A percentile compares a stretch with the other conserved stretches of the same genome.
Evolutionary conservation across 1,139 yeast species (phyloP).

Genomic region (Wickerhamomyces sp.): DNA sequence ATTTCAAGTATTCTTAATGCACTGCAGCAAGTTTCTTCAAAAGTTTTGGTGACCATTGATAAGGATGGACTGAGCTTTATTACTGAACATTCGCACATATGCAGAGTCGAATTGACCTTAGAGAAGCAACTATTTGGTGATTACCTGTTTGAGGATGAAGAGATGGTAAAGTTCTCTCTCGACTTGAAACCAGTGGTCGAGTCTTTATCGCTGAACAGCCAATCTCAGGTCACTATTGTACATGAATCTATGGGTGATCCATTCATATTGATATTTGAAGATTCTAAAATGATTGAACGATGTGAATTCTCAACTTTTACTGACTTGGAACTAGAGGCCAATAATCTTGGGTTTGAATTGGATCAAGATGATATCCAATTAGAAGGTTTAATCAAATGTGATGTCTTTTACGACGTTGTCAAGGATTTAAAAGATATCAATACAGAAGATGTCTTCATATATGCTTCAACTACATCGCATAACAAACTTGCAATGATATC

Average conservation of each 20-base stretch:
- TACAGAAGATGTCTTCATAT: conserved; percentile 56
- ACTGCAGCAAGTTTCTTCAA: conserved; percentile 14
- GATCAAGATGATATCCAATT: conserved; percentile 48
- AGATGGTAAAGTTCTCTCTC: conserved; percentile 27
- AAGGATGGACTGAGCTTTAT: conserved; percentile 34
- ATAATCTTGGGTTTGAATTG: conserved; percentile 35
- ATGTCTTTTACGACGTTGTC: conserved; percentile 57
- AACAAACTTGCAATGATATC: conserved; percentile 48
- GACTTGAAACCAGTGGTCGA: conserved; percentile 41
- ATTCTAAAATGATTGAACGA: conserved; percentile 60
- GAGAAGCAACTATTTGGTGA: conserved; percentile 28
- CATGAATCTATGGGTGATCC: conserved; percentile 61
- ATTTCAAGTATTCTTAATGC: conserved; percentile 21
- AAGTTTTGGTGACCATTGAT: conserved; percentile 28
- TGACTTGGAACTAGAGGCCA: conserved; percentile 31
- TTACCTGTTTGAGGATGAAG: conserved; percentile 16
- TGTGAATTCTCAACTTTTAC: conserved; percentile 62
- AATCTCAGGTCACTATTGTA: conserved; percentile 43
- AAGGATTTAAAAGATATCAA: conserved; percentile 64
- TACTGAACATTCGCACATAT: conserved; percentile 31
- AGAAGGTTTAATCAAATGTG: conserved; percentile 67
- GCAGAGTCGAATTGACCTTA: conserved; percentile 20
- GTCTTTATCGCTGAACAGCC: conserved; percentile 34
- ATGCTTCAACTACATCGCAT: conserved; percentile 33
- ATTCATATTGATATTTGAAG: conserved; percentile 67